Conservation (phyloP, 2,329 filamentous ascomycete genomes). For the Beauveria scarabaeidicola region DNA sequence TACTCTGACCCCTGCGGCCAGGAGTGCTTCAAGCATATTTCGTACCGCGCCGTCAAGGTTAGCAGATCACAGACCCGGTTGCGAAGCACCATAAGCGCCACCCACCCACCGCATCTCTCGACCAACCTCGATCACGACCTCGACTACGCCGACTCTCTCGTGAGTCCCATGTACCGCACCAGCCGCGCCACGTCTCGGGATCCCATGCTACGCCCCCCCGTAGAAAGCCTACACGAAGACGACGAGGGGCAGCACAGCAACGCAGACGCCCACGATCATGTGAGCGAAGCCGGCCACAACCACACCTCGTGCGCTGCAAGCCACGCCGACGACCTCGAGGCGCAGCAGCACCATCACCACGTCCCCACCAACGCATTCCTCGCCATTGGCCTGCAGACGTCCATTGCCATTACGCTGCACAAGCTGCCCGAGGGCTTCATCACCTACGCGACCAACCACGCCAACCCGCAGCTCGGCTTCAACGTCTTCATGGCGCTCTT, state of each 20-base stretch:
- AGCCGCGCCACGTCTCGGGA: slow-evolving; percentile 33
- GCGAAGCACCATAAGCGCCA: slow-evolving; percentile 33
- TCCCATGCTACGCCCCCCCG: slow-evolving; percentile 19
- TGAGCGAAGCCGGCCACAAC: slow-evolving; percentile 6
- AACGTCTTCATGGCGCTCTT: slow-evolving; percentile 93
- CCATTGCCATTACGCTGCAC: slow-evolving; percentile 88
- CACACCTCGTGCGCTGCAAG: slow-evolving; percentile 19
- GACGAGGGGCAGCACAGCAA: slow-evolving; percentile 19
- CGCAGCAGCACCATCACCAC: slow-evolving; percentile 73
- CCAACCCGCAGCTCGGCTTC: slow-evolving; percentile 78
- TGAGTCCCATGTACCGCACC: slow-evolving; percentile 27
- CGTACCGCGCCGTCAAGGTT: slow-evolving; percentile 24
- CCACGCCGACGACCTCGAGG: slow-evolving; percentile 36
- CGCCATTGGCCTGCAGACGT: slow-evolving; percentile 91
- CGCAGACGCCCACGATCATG: slow-evolving; percentile 33
- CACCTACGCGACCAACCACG: slow-evolving; percentile 95
- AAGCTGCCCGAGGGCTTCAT: slow-evolving; percentile 86
- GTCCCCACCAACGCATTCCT: slow-evolving; percentile 91
- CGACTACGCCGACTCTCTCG: slow-evolving; percentile 19
- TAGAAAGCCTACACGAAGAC: slow-evolving; percentile 10
- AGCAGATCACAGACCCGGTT: slow-evolving; percentile 30
- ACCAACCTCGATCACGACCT: slow-evolving; percentile 21
- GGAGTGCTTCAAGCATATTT: slow-evolving; percentile 54
- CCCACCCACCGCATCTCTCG: slow-evolving; percentile 19
- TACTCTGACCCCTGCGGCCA: slow-evolving; percentile 59